Evolutionary conservation across 1,284 basidiomycete genomes (phyloP).

Genomic region (Grifola frondosa): DNA sequence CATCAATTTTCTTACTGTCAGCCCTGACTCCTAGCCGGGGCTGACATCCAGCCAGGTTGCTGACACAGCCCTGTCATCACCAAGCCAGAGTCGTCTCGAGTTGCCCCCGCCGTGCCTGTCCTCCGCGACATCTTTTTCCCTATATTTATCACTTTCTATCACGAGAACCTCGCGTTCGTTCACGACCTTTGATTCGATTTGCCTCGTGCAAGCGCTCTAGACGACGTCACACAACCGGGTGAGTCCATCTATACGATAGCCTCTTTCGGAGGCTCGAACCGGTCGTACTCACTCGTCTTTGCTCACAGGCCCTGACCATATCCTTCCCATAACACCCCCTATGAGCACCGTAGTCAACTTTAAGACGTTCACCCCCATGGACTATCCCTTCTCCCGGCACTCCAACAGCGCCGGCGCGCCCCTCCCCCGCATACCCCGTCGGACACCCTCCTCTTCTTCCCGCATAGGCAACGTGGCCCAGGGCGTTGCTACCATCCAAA

Average conservation of each 20-base stretch:
- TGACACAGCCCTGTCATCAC: no score
- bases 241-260: conserved; percentile 9
- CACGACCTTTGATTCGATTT: conserved; percentile 13
- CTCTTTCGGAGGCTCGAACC: no score
- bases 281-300: conserved; percentile 5
- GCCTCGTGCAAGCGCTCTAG: conserved; percentile 6
- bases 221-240: conserved; percentile 17
- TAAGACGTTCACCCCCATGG: conserved; percentile 20
- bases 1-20: no score
- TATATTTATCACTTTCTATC: conserved; percentile 19
- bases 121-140: conserved; percentile 16
- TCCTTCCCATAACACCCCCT: conserved; percentile 10
- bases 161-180: conserved; percentile 6
- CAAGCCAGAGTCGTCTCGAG: no score
- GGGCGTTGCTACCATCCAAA: conserved; percentile 17
- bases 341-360: conserved; percentile 20
- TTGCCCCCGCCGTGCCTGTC: no score
- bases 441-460: conserved; percentile 33
- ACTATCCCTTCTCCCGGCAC: conserved; percentile 38
- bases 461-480: neutral
- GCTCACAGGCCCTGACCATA: conserved; percentile 10
- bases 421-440: conserved; percentile 55
- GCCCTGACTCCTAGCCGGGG: no score
- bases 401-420: conserved; percentile 55
- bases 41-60: no score